Base-by-base conservation (phyloP, 257 asterid genomes). In the Fraxinus excelsior region DNA sequence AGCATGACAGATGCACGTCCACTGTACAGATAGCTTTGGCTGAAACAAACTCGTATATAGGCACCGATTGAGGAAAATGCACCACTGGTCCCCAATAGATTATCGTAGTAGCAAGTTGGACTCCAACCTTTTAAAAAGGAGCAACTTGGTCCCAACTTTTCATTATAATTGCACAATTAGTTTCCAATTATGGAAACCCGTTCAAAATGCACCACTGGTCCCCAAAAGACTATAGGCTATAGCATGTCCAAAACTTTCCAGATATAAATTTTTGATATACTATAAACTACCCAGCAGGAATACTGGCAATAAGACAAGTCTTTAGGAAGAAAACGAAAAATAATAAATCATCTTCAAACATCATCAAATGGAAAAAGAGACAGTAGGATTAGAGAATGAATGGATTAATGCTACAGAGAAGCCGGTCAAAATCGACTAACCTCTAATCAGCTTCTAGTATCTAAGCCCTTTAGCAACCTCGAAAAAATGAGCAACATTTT, bases 401-500 rank as follows among this genome's bases (percentile, higher is more conserved):
- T 23, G 31, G 60, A 78, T 53, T 73, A 58, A 62, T 46, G 29
- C 82, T 78, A 78, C 83, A 73, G 28, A 44, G 66, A 67, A 66
- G 21, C 78, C 53, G 56, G 71, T 73, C 46, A 56, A 66, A 44
- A 21, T 37, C 37, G 60, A 71, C 53, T 13, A 40, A 19, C 44
- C 72, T 19, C 70, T 2, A 37, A 74, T 69, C 37, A 28, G 71
- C 6, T 70, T 66, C 86, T 85, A 93, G 67, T 93, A 95, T 74
- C 97, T 87, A 76, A 95, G 87, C 34, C 97, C 94, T 86, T 93
- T 91, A 70, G 98, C 97, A 84, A 94, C 97, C 83, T 94, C 98
- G 84, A 94, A 94, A 87, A 94, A 94, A 85, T 94, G 98, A 70
- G 97, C 97, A 76, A 94, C 98, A 78, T 95, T 95, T 81, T 95